A percentile compares a stretch with the other conserved stretches of the same genome.
phyloP scores from a whole-genome alignment of 1,284 basidiomycete species.

The Leucoagaricus sp. region DNA sequence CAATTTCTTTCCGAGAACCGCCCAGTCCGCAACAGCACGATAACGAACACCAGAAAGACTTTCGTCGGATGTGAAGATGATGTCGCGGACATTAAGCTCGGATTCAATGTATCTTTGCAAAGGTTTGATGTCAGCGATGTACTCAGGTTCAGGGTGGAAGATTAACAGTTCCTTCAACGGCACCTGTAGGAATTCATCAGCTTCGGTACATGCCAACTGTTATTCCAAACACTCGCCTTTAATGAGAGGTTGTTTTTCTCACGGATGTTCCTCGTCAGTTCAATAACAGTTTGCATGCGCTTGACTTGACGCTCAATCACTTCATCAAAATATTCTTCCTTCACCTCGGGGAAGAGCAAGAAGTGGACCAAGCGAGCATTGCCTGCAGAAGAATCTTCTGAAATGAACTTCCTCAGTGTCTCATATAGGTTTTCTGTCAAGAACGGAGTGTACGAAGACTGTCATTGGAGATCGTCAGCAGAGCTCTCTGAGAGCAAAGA shows the following conservation, averaged over 20 bases:
- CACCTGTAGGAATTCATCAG: slow-evolving; percentile 54
- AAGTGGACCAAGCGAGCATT: slow-evolving; percentile 97
- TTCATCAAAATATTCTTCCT: slow-evolving; percentile 95
- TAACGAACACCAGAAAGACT: slow-evolving; percentile 86
- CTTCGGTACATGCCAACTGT: not conserved
- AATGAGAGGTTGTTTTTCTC: slow-evolving; percentile 89
- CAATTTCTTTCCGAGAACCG: slow-evolving; percentile 91
- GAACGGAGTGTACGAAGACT: slow-evolving; percentile 99
- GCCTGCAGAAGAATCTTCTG: slow-evolving; percentile 65
- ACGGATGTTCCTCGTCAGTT: slow-evolving; percentile 87
- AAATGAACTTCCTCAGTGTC: slow-evolving; percentile 83
- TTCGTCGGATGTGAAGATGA: slow-evolving; percentile 92
- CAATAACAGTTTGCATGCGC: slow-evolving; percentile 94
- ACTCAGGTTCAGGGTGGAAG: slow-evolving; percentile 89
- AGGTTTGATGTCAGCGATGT: slow-evolving; percentile 84
- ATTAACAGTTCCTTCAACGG: slow-evolving; percentile 93
- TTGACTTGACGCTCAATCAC: slow-evolving; percentile 95
- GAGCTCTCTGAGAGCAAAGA: slow-evolving; percentile 1
- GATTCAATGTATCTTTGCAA: slow-evolving; percentile 91
- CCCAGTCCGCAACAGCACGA: slow-evolving; percentile 93
- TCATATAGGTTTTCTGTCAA: slow-evolving; percentile 98
- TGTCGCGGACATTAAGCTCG: slow-evolving; percentile 93
- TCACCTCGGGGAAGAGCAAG: slow-evolving; percentile 90
- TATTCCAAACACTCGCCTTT: slow-evolving; percentile 57
- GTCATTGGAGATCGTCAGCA: slow-evolving; percentile 19